A percentile compares a stretch with the other conserved stretches of the same genome.
Evolutionary conservation across 306 rosid species (phyloP).

Genomic region (Dryas alaskensis): DNA sequence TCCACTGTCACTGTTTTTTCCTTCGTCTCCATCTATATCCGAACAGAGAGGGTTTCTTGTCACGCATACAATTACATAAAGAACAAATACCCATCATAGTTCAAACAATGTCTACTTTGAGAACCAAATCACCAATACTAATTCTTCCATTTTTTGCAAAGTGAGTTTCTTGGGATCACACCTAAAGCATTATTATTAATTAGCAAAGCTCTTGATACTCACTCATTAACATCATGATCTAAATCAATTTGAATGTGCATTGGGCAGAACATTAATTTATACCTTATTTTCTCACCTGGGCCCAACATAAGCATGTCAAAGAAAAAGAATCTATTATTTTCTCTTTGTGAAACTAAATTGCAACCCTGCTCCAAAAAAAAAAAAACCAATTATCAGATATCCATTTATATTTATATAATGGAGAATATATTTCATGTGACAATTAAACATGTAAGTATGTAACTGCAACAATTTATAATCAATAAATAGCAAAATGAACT

Average conservation of each 20-base stretch:
- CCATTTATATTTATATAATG: not conserved
- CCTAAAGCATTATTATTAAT: not conserved
- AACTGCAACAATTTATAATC: not conserved
- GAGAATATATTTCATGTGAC: not conserved
- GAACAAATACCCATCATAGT: not conserved
- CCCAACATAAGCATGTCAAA: constrained; percentile 70
- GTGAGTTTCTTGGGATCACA: not conserved
- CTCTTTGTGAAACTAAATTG: constrained; percentile 81
- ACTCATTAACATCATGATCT: not conserved
- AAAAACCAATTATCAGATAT: not conserved
- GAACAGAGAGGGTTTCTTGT: not conserved
- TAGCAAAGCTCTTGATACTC: no score
- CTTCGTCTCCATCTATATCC: constrained; percentile 38
- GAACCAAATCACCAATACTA: not conserved
- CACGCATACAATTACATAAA: not conserved
- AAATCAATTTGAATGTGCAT: no score
- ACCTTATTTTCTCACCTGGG: constrained; percentile 83
- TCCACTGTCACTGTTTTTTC: constrained; percentile 38
- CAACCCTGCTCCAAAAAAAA: constrained; percentile 56
- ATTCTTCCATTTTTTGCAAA: not conserved
- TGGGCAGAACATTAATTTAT: not conserved
- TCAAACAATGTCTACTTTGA: not conserved
- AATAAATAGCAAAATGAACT: not conserved
- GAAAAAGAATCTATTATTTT: constrained; percentile 57
- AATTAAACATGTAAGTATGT: not conserved